Evolutionary conservation across 2,329 filamentous ascomycete species (phyloP).

Genomic region (Alternaria burnsii): DNA sequence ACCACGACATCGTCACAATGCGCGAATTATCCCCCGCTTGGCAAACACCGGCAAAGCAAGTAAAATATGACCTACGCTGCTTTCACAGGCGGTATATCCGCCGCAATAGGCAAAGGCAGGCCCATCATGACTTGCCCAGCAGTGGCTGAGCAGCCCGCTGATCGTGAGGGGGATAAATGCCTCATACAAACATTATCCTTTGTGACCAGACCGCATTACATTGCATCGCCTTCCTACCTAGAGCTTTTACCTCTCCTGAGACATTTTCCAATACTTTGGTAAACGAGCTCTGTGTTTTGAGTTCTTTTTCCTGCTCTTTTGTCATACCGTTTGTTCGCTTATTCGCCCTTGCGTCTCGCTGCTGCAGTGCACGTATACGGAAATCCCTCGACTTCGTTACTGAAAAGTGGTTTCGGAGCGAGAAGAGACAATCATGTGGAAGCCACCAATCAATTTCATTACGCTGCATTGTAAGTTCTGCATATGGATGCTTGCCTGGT

Average conservation of each 20-base stretch:
- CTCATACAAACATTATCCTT: slow-evolving; percentile 1
- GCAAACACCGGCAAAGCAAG: slow-evolving; percentile 1
- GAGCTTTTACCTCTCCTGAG: neutral
- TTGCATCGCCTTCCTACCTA: neutral
- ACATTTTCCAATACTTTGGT: neutral
- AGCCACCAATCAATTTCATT: slow-evolving; percentile 70
- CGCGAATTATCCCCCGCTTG: slow-evolving; percentile 8
- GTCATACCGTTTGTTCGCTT: neutral
- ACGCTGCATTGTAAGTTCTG: slow-evolving; percentile 72
- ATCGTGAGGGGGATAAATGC: slow-evolving; percentile 6
- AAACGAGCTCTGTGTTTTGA: neutral
- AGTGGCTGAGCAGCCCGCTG: slow-evolving; percentile 9
- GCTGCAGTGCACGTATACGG: neutral
- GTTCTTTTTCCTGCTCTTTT: neutral
- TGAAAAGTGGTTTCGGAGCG: neutral
- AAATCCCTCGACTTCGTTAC: slow-evolving; percentile 6
- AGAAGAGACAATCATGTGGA: slow-evolving; percentile 12
- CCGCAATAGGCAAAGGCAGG: slow-evolving; percentile 1
- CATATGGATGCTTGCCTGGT: neutral
- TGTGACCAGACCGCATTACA: neutral
- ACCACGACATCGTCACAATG: neutral
- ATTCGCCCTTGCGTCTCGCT: neutral
- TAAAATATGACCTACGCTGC: neutral
- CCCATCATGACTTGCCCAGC: neutral
- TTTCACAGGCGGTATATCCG: neutral